These are phyloP conservation scores for Oemleria cerasiformis DNA, from an alignment of 306 rosid species.

Conservation along the genomic window DNA sequence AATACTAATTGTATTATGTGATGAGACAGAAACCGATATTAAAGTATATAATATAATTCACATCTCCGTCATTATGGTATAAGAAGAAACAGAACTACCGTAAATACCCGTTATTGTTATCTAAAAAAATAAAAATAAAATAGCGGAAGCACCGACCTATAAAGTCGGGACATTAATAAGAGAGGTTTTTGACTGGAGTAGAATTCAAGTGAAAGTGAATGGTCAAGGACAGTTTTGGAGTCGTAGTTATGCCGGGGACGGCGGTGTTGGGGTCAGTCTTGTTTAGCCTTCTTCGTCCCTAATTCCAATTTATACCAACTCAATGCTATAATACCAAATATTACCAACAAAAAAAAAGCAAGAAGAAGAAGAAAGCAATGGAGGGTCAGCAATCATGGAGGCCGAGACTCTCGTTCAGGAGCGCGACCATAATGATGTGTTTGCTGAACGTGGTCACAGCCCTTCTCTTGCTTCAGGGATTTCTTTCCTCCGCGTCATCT, in stretches of 20 bases:
- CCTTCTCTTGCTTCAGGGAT: constrained; percentile 74
- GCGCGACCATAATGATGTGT: constrained; percentile 75
- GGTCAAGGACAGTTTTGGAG: constrained; percentile 4
- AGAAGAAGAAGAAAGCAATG: constrained; percentile 37
- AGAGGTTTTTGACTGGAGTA: background rate
- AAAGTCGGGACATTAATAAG: too few species aligned
- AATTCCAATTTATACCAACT: background rate
- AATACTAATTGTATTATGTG: too few species aligned
- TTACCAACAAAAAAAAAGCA: background rate
- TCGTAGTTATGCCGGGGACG: constrained; percentile 4
- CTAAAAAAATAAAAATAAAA: too few species aligned
- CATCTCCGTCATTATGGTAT: too few species aligned
- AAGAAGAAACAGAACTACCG: too few species aligned
- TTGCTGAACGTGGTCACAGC: constrained; percentile 58
- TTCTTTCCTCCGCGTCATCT: constrained; percentile 60
- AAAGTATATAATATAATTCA: too few species aligned
- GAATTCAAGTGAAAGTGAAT: background rate
- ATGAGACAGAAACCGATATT: too few species aligned
- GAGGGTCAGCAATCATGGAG: constrained; percentile 82
- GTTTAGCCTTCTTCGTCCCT: background rate
- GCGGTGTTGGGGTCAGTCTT: background rate
- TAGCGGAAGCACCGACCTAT: too few species aligned
- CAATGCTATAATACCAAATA: background rate
- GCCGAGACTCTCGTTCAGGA: constrained; percentile 71
- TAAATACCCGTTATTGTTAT: too few species aligned